Conservation (phyloP, 495 filamentous ascomycete species). For the Niebla homalea region DNA sequence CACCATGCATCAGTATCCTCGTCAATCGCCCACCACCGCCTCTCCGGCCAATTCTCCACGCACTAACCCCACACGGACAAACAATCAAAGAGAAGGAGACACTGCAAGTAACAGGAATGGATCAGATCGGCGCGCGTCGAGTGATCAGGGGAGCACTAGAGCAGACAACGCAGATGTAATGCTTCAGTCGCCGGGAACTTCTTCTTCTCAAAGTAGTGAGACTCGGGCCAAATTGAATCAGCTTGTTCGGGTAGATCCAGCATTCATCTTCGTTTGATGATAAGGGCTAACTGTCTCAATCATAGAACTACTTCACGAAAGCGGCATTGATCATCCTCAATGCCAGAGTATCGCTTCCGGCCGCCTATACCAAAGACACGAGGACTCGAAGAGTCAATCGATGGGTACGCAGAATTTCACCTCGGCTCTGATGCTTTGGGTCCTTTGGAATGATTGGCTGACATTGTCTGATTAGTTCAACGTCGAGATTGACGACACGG, state of each 20-base stretch:
- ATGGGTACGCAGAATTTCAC: conserved; percentile 59
- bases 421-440: neutral
- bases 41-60: conserved; percentile 53
- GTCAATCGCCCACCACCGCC: conserved; percentile 49
- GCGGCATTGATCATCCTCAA: conserved; percentile 75
- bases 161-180: conserved; percentile 31
- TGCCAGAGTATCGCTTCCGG: conserved; percentile 57
- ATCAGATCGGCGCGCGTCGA: conserved; percentile 29
- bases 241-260: conserved; percentile 63
- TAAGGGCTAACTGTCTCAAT: conserved; percentile 7
- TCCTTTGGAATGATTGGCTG: neutral
- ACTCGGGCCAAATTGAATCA: conserved; percentile 68
- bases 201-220: conserved; percentile 34
- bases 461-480: conserved; percentile 53
- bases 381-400: conserved; percentile 60
- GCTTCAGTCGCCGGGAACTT: conserved; percentile 26
- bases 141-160: conserved; percentile 26
- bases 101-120: conserved; percentile 22
- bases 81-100: conserved; percentile 55
- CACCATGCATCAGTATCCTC: conserved; percentile 73
- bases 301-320: conserved; percentile 82
- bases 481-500: conserved; percentile 83
- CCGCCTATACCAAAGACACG: conserved; percentile 43
- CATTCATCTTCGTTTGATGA: conserved; percentile 4
- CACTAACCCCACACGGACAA: conserved; percentile 54